phyloP scores from a whole-genome alignment of 805 yeast genomes.

The Saccharomyces mikatae region DNA sequence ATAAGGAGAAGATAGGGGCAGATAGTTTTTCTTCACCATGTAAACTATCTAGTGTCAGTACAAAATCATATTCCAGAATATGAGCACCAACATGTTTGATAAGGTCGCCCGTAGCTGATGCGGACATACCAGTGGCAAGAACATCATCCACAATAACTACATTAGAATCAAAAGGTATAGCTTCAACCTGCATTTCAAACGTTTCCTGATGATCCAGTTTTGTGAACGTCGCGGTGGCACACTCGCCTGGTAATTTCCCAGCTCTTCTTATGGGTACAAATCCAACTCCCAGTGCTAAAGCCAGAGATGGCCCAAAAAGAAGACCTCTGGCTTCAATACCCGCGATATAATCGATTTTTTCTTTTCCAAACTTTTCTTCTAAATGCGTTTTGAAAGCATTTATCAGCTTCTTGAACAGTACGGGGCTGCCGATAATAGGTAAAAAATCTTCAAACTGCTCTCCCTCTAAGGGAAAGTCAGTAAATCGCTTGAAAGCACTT shows the following conservation, averaged over 20 bases:
- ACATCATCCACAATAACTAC: conserved; percentile 91
- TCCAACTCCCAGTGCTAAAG: conserved; percentile 80
- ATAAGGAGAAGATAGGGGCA: conserved; percentile 82
- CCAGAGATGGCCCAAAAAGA: conserved; percentile 91
- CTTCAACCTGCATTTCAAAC: conserved; percentile 80
- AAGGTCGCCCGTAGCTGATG: conserved; percentile 85
- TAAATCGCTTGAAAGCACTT: conserved; percentile 63
- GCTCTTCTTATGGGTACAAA: conserved; percentile 93
- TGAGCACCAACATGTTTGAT: conserved; percentile 60
- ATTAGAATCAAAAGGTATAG: conserved; percentile 71
- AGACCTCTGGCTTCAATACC: conserved; percentile 97
- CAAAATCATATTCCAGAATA: conserved; percentile 73
- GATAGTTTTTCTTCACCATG: conserved; percentile 83
- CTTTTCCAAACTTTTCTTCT: conserved; percentile 43
- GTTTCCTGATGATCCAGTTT: conserved; percentile 92
- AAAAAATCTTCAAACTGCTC: conserved; percentile 91
- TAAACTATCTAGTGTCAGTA: conserved; percentile 90
- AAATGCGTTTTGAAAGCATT: conserved; percentile 76
- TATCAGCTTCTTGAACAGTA: conserved; percentile 69
- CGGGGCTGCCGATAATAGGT: conserved; percentile 84
- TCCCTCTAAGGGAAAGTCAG: conserved; percentile 91
- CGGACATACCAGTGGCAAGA: conserved; percentile 97
- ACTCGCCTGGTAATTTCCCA: conserved; percentile 90
- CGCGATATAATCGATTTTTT: conserved; percentile 76
- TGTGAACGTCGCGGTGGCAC: conserved; percentile 59